Evolutionary conservation across 2,329 filamentous ascomycete species (phyloP).

Genomic region (Colletotrichum higginsianum): DNA sequence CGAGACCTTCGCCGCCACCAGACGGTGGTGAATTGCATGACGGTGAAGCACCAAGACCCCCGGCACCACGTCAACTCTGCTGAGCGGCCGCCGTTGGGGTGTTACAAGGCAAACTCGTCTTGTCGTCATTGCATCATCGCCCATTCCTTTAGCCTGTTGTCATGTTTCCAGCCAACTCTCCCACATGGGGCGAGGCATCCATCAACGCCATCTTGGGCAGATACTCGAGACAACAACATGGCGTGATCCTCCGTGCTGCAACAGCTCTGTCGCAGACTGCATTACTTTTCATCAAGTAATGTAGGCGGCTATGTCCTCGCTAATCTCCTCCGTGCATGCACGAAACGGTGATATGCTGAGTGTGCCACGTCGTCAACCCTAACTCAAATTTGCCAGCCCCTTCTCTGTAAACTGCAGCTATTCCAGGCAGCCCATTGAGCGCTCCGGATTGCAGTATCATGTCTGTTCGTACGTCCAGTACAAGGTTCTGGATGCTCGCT

Average conservation of each 20-base stretch:
- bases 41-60: not conserved
- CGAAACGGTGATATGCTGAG: not conserved
- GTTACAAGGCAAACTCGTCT: not conserved
- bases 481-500: not conserved
- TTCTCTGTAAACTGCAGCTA: not conserved
- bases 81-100: not conserved
- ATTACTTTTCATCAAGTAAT: not conserved
- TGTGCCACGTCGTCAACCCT: slow-evolving; percentile 25
- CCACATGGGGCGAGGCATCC: slow-evolving; percentile 15
- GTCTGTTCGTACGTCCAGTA: too few relatives aligned
- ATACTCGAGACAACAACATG: not conserved
- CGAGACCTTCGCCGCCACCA: slow-evolving; percentile 23
- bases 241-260: not conserved
- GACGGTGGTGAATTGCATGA: not conserved
- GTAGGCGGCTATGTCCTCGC: slow-evolving; percentile 11
- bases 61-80: not conserved
- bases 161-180: slow-evolving; percentile 15
- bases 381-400: slow-evolving; percentile 9
- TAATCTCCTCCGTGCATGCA: slow-evolving; percentile 28
- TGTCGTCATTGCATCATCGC: not conserved
- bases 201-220: not conserved
- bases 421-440: not conserved
- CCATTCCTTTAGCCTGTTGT: not conserved
- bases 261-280: not conserved
- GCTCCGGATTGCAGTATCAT: not conserved